Evolutionary conservation across 75 land plant genomes (phyloP).

Genomic region (Picea sitchensis): DNA sequence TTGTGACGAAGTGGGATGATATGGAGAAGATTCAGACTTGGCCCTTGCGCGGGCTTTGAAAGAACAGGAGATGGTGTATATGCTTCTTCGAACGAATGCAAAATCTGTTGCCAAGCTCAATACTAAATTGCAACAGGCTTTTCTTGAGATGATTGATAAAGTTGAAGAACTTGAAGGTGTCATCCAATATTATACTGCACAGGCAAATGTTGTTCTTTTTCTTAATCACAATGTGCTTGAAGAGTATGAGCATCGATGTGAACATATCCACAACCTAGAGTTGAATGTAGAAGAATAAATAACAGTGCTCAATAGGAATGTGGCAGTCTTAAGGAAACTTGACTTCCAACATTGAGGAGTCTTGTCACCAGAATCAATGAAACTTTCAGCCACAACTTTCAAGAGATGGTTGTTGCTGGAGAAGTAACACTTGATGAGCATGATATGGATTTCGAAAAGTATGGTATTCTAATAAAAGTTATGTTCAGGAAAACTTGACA

Average conservation of each 20-base stretch:
- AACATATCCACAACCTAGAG: constrained; percentile 30
- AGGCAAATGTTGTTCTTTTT: constrained; percentile 85
- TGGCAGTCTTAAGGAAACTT: constrained; percentile 47
- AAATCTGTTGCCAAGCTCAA: constrained; percentile 79
- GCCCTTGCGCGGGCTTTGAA: too few species aligned
- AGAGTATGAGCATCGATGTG: constrained; percentile 79
- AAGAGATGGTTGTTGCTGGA: constrained; percentile 98
- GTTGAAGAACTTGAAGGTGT: constrained; percentile 91
- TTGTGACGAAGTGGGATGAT: too few species aligned
- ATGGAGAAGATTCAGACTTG: too few species aligned
- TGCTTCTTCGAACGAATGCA: constrained; percentile 13
- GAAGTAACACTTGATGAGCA: constrained; percentile 95
- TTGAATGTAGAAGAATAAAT: constrained; percentile 48
- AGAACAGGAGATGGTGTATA: too few species aligned
- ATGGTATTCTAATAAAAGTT: constrained; percentile 94
- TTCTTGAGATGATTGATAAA: constrained; percentile 88
- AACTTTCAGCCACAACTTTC: constrained; percentile 83
- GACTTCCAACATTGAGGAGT: constrained; percentile 81
- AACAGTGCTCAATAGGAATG: constrained; percentile 20
- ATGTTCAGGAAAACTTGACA: constrained; percentile 94
- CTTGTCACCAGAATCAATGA: constrained; percentile 83
- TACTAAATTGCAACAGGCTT: constrained; percentile 59
- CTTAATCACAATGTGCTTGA: constrained; percentile 72
- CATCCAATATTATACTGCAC: constrained; percentile 63
- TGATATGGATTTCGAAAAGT: constrained; percentile 74